Evolutionary conservation across 345 rosid species (phyloP).

Genomic region (Eucalyptus fibrosa): DNA sequence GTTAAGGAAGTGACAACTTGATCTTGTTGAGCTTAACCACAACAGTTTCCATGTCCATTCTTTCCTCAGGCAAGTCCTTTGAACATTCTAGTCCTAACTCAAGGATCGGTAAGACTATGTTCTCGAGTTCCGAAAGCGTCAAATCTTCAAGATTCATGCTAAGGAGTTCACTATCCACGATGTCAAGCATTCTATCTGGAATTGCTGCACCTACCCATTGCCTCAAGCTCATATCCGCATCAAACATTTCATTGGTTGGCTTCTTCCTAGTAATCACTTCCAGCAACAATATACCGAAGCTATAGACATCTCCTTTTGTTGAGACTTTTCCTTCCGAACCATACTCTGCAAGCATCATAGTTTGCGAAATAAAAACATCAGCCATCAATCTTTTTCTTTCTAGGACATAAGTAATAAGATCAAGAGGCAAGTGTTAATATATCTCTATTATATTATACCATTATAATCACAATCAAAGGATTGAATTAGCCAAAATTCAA

Average conservation of each 20-base stretch:
- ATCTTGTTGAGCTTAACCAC: background rate
- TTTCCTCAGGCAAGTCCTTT: background rate
- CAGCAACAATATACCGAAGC: background rate
- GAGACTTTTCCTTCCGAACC: background rate
- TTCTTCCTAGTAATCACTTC: background rate
- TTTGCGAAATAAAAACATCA: background rate
- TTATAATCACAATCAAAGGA: background rate
- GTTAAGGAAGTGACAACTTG: background rate
- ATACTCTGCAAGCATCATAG: background rate
- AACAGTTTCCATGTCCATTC: background rate
- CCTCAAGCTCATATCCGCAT: background rate
- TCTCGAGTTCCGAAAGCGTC: fast-evolving
- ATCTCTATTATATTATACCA: background rate
- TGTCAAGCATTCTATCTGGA: background rate
- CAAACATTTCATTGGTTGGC: background rate
- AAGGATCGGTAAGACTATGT: background rate
- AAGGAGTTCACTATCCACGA: background rate
- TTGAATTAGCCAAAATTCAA: background rate
- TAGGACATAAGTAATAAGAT: background rate
- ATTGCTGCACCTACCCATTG: background rate
- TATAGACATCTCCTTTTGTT: background rate
- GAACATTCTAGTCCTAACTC: background rate
- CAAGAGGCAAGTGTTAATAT: background rate
- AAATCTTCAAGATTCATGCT: fast-evolving
- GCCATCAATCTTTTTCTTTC: background rate